Conservation (phyloP, 306 rosid species). For the Citrullus amarus region DNA sequence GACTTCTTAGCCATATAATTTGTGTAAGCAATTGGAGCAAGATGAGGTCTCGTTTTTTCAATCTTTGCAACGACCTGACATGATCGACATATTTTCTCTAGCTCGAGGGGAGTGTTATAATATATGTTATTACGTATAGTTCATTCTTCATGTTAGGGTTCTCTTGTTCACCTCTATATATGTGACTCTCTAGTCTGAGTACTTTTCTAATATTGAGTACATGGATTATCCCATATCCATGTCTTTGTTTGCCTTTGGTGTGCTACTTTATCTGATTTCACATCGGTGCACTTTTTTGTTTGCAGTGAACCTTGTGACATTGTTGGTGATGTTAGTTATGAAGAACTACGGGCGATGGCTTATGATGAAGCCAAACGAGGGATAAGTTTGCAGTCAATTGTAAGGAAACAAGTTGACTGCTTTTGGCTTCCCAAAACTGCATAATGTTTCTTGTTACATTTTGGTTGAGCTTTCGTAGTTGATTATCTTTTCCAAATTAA, state of each 20-base stretch:
- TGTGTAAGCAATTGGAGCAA: too few relatives aligned
- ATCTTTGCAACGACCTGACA: too few relatives aligned
- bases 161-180: too few relatives aligned
- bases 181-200: too few relatives aligned
- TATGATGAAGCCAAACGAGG: conserved; percentile 77
- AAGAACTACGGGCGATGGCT: conserved; percentile 77
- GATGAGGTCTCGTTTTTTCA: too few relatives aligned
- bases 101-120: too few relatives aligned
- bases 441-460: not conserved
- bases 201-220: too few relatives aligned
- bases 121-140: too few relatives aligned
- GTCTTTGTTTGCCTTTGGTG: not conserved
- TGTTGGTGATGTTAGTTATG: conserved; percentile 74
- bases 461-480: not conserved
- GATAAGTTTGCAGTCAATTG: conserved; percentile 52
- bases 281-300: conserved; percentile 14
- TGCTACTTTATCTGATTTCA: not conserved
- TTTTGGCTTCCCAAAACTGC: conserved; percentile 2
- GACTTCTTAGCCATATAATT: too few relatives aligned
- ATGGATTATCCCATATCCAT: not conserved
- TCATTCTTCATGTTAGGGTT: too few relatives aligned
- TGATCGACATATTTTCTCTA: too few relatives aligned
- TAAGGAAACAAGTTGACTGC: conserved; percentile 30
- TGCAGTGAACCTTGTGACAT: conserved; percentile 78
- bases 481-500: not conserved